These are phyloP conservation scores for Gastrolobium villosum DNA, from an alignment of 306 rosid genomes.

Conservation along the genomic window DNA sequence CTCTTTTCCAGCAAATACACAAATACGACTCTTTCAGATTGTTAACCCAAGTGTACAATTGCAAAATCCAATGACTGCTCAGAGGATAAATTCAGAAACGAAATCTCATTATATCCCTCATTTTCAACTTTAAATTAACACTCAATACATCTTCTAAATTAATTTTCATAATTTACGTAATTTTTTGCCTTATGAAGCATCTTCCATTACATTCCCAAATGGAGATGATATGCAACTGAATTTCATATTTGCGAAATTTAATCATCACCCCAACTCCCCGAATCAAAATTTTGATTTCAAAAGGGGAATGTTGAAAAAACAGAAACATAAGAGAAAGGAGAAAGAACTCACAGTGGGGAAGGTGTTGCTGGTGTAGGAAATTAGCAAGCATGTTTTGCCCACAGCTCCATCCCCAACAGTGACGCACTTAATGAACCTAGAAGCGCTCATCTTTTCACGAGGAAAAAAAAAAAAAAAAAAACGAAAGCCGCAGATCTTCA, in stretches of 20 bases:
- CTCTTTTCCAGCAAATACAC: not conserved
- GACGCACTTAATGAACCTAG: slow-evolving; percentile 97
- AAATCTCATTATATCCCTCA: not conserved
- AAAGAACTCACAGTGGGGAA: slow-evolving; percentile 83
- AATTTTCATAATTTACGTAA: not conserved
- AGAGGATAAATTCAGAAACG: slow-evolving; percentile 7
- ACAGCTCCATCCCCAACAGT: slow-evolving; percentile 99
- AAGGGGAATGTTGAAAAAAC: not conserved
- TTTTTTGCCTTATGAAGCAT: not conserved
- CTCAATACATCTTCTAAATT: not conserved
- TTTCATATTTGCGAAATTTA: not conserved
- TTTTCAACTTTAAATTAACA: slow-evolving; percentile 15
- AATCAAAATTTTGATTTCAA: slow-evolving; percentile 8
- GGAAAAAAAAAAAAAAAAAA: slow-evolving; percentile 7
- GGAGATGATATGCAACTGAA: slow-evolving; percentile 1
- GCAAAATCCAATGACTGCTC: not conserved
- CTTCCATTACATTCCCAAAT: slow-evolving; percentile 22
- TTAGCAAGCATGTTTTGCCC: slow-evolving; percentile 97
- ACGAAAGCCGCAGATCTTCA: slow-evolving; percentile 90
- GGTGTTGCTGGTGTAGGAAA: slow-evolving; percentile 99
- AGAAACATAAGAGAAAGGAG: not conserved
- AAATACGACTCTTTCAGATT: not conserved
- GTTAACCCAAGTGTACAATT: not conserved
- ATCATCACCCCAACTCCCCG: not conserved
- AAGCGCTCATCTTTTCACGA: slow-evolving; percentile 81